phyloP scores from a whole-genome alignment of 169 alveolate species.

The Plasmodium inui region DNA sequence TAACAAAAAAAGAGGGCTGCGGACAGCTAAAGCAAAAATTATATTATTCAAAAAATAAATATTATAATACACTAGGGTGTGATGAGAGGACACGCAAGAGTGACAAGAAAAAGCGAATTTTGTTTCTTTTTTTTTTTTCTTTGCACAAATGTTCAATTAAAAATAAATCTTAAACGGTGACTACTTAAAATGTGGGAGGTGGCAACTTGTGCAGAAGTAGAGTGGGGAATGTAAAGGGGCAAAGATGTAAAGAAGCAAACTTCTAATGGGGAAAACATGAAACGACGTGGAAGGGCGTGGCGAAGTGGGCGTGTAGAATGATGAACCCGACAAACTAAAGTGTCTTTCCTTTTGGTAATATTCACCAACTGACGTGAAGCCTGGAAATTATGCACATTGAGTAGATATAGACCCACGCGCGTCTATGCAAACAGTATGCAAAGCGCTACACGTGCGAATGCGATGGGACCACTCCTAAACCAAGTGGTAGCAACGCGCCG shows the following conservation, averaged over 20 bases:
- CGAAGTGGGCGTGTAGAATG: background rate
- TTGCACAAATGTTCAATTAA: constrained; percentile 2
- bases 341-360: background rate
- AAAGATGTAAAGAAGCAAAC: background rate
- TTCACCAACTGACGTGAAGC: background rate
- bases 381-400: background rate
- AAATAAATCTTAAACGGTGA: constrained; percentile 21
- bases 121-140: background rate
- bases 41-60: background rate
- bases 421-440: background rate
- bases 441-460: background rate
- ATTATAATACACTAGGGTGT: background rate
- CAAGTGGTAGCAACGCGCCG: background rate
- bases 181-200: background rate
- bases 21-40: constrained; percentile 10
- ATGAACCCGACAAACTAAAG: background rate
- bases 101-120: background rate
- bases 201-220: background rate
- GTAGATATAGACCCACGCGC: background rate
- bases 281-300: background rate
- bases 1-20: background rate
- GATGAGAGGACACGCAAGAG: background rate
- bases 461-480: background rate
- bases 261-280: background rate
- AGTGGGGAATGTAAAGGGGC: too few relatives aligned